Percentiles rank a stretch among this genome's conserved stretches.
Conservation (phyloP, 2,329 filamentous ascomycete genomes). For the Curvularia hawaiiensis region DNA sequence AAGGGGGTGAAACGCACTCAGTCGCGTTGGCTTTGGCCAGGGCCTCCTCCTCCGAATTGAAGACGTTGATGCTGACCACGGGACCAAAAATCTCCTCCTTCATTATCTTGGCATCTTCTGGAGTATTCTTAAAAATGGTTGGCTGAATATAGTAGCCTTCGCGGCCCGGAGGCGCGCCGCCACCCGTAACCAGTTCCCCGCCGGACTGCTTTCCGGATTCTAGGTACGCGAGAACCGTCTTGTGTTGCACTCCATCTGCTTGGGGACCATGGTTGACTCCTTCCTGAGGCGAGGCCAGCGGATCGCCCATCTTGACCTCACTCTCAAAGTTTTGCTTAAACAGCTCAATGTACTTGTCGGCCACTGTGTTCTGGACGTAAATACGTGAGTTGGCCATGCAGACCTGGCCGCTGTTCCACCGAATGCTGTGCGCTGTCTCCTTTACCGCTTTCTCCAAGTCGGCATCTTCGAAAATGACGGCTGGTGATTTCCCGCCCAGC, state of each 20-base stretch:
- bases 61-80: conserved; percentile 79
- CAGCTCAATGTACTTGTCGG: conserved; percentile 52
- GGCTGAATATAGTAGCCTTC: conserved; percentile 63
- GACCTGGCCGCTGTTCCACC: conserved; percentile 62
- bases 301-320: conserved; percentile 55
- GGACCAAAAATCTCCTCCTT: conserved; percentile 84
- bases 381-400: conserved; percentile 65
- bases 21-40: conserved; percentile 81
- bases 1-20: conserved; percentile 51
- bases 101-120: conserved; percentile 78
- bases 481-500: conserved; percentile 86
- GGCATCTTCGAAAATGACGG: conserved; percentile 79
- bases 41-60: conserved; percentile 76
- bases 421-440: conserved; percentile 55
- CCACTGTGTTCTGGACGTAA: conserved; percentile 61
- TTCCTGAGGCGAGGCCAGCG: conserved; percentile 69
- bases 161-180: conserved; percentile 34
- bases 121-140: conserved; percentile 81
- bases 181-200: conserved; percentile 39
- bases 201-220: conserved; percentile 71
- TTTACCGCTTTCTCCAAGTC: conserved; percentile 76
- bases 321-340: conserved; percentile 45
- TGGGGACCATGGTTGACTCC: conserved; percentile 69
- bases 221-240: conserved; percentile 54
- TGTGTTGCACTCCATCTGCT: conserved; percentile 58